These are phyloP conservation scores for Picocystis salinarum DNA, from an alignment of 139 green algal species.

Conservation along the genomic window DNA sequence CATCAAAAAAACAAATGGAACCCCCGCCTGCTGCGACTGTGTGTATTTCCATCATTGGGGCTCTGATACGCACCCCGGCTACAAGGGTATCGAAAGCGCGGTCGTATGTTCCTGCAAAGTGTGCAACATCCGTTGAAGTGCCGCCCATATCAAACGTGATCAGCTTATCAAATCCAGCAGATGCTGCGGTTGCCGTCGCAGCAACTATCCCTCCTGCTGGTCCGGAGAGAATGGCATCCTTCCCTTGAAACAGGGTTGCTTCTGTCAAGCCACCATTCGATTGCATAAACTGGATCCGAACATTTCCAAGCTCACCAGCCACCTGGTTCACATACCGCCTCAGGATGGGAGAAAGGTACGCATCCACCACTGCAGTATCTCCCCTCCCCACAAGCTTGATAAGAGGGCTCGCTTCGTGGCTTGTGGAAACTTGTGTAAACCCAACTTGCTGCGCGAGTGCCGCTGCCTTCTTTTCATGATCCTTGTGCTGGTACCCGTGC, in stretches of 20 bases:
- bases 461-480: conserved; percentile 1
- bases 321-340: conserved; percentile 11
- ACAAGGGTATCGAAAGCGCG: conserved; percentile 8
- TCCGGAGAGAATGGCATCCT: conserved; percentile 16
- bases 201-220: conserved; percentile 9
- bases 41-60: conserved; percentile 10
- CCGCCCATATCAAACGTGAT: conserved; percentile 12
- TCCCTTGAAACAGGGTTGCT: conserved; percentile 4
- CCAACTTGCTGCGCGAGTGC: background rate
- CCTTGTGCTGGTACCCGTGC: conserved; percentile 5
- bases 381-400: conserved; percentile 8
- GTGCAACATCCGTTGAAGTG: conserved; percentile 6
- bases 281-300: conserved; percentile 13
- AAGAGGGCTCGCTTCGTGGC: conserved; percentile 23
- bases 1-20: conserved; percentile 7
- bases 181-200: background rate
- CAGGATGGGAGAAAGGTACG: conserved; percentile 11
- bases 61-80: conserved; percentile 9
- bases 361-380: conserved; percentile 10
- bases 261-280: conserved; percentile 4
- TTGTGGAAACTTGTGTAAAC: conserved; percentile 1
- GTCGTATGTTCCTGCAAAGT: conserved; percentile 7
- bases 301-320: conserved; percentile 7
- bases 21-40: conserved; percentile 8
- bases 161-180: conserved; percentile 2